phyloP scores from a whole-genome alignment of 345 rosid species.

The Abelmoschus esculentus region DNA sequence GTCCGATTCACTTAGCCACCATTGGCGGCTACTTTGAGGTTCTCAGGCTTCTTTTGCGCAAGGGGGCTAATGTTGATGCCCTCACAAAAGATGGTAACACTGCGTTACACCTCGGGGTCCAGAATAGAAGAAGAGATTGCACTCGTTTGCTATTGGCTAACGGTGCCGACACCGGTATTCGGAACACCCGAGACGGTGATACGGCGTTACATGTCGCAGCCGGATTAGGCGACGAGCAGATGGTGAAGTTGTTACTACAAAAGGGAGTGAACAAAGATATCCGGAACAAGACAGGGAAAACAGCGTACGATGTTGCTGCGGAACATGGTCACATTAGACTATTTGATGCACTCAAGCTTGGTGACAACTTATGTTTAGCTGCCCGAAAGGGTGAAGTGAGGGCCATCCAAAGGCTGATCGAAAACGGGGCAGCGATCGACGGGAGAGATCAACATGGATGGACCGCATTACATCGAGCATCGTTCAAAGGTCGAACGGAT shows the following conservation, averaged over 20 bases:
- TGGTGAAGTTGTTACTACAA: constrained; percentile 39
- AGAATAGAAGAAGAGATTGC: constrained; percentile 35
- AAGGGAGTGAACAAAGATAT: constrained; percentile 45
- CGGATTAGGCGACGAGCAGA: constrained; percentile 38
- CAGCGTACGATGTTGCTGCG: constrained; percentile 41
- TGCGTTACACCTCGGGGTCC: constrained; percentile 45
- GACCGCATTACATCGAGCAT: constrained; percentile 58
- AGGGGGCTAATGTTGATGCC: constrained; percentile 35
- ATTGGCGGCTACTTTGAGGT: constrained; percentile 39
- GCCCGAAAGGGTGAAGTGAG: constrained; percentile 47
- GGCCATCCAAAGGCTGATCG: constrained; percentile 26
- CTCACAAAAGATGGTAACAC: constrained; percentile 41
- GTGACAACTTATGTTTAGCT: constrained; percentile 39
- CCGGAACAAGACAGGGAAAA: constrained; percentile 34
- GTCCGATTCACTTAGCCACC: constrained; percentile 48
- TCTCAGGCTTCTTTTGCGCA: constrained; percentile 39
- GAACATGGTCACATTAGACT: constrained; percentile 41
- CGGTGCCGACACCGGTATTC: constrained; percentile 28
- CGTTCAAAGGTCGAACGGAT: constrained; percentile 44
- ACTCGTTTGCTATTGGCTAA: constrained; percentile 32
- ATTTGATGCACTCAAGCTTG: constrained; percentile 39
- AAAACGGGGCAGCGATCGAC: constrained; percentile 44
- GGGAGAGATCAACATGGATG: constrained; percentile 55
- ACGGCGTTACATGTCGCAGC: constrained; percentile 50
- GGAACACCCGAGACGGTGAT: constrained; percentile 31